phyloP scores from a whole-genome alignment of 164 flowering plant species.

The Chloranthus sessilifolius region DNA sequence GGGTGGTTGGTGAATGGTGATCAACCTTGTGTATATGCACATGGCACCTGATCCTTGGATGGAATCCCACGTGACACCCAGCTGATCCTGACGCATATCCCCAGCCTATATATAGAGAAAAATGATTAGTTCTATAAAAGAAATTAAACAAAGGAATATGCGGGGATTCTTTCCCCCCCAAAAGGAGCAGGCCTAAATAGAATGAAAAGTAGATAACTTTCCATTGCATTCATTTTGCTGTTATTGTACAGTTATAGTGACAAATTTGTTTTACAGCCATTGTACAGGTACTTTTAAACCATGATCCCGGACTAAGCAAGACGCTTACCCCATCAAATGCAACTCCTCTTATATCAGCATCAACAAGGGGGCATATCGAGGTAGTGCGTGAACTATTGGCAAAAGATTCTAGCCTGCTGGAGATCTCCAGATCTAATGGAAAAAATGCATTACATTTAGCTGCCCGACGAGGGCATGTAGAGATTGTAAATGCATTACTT shows the following conservation, averaged over 20 bases:
- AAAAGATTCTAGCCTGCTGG: slow-evolving; percentile 56
- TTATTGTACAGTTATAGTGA: slow-evolving; percentile 3
- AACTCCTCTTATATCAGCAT: slow-evolving; percentile 86
- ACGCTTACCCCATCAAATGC: slow-evolving; percentile 61
- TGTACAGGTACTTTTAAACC: slow-evolving; percentile 65
- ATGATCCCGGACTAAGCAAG: slow-evolving; percentile 53
- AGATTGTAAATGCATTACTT: slow-evolving; percentile 65
- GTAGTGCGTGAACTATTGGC: slow-evolving; percentile 62
- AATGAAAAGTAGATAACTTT: too few relatives aligned
- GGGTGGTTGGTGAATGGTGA: too few relatives aligned
- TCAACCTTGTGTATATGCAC: too few relatives aligned
- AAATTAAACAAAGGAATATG: too few relatives aligned
- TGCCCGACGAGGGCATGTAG: slow-evolving; percentile 73
- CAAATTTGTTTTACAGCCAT: slow-evolving; percentile 44
- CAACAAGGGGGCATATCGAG: slow-evolving; percentile 62
- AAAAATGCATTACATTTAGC: slow-evolving; percentile 82
- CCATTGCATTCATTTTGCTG: too few relatives aligned
- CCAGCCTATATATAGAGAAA: too few relatives aligned
- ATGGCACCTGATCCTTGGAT: too few relatives aligned
- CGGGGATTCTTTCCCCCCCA: too few relatives aligned
- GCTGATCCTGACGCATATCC: too few relatives aligned
- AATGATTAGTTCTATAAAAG: too few relatives aligned
- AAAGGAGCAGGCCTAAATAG: too few relatives aligned
- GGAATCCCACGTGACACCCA: too few relatives aligned
- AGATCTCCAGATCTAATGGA: slow-evolving; percentile 63